These are phyloP conservation scores for Phaeosphaeriaceae sp. DNA, from an alignment of 2,329 filamentous ascomycete species.

Conservation along the genomic window DNA sequence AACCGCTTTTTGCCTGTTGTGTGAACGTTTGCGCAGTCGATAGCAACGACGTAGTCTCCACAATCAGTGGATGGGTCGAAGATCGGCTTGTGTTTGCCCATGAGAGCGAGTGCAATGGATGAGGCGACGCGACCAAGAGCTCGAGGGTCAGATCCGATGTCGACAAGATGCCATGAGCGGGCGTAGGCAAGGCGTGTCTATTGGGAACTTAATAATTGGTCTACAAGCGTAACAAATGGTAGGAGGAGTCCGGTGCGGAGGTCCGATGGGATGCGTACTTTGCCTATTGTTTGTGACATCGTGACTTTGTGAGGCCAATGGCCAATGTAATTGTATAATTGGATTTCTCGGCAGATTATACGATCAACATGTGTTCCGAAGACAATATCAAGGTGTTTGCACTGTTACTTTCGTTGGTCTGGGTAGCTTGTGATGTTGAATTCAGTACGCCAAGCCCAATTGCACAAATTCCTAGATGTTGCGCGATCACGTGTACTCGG, in stretches of 20 bases:
- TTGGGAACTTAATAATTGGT: constrained; percentile 1
- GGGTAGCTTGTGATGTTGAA: constrained; percentile 6
- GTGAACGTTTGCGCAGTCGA: constrained; percentile 84
- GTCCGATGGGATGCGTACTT: constrained; percentile 60
- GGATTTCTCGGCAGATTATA: neutral
- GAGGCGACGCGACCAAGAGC: constrained; percentile 90
- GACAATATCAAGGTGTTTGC: no score
- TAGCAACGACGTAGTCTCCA: constrained; percentile 97
- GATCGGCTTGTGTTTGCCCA: constrained; percentile 99
- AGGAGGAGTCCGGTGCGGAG: constrained; percentile 20
- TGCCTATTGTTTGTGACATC: constrained; percentile 82
- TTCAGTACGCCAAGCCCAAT: constrained; percentile 20
- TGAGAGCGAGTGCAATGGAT: constrained; percentile 83
- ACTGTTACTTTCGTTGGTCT: neutral
- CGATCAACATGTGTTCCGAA: neutral
- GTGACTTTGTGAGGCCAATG: constrained; percentile 35
- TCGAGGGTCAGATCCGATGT: constrained; percentile 70
- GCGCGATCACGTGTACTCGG: constrained; percentile 21
- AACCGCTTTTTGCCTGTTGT: constrained; percentile 89
- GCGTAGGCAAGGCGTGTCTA: constrained; percentile 97
- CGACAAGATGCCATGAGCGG: constrained; percentile 90
- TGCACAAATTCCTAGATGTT: constrained; percentile 19
- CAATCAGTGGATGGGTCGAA: constrained; percentile 98
- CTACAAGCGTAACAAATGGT: neutral
- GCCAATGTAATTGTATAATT: constrained; percentile 8